Evolutionary conservation across 768 basidiomycete genomes (phyloP).

Genomic region (Boletus huronensis): DNA sequence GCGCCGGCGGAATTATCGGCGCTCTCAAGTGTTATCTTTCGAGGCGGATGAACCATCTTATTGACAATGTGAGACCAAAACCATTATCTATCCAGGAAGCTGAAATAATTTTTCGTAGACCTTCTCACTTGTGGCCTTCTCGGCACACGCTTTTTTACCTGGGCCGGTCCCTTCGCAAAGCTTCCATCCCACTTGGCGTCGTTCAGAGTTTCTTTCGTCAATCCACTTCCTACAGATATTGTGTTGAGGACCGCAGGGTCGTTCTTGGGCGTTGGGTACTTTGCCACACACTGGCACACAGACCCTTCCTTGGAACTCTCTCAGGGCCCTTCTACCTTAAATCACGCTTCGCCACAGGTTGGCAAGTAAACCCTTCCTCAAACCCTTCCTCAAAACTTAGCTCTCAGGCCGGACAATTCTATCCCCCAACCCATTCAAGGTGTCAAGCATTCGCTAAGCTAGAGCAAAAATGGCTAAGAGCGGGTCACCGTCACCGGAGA

Average conservation of each 20-base stretch:
- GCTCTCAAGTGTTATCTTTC: neutral
- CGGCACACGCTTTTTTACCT: neutral
- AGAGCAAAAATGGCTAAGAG: neutral
- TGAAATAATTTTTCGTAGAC: neutral
- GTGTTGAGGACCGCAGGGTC: neutral
- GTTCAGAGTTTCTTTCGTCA: neutral
- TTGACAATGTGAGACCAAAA: neutral
- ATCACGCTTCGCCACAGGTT: neutral
- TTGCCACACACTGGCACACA: no score
- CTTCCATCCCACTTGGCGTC: neutral
- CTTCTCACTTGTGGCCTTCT: neutral
- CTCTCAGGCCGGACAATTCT: neutral
- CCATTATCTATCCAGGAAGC: neutral
- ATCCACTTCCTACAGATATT: neutral
- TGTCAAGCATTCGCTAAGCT: neutral
- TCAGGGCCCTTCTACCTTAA: slow-evolving; percentile 2
- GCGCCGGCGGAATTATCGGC: neutral
- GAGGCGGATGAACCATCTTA: neutral
- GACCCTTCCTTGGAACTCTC: neutral
- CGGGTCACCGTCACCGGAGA: slow-evolving; percentile 6
- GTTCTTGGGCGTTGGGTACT: neutral
- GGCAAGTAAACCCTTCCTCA: neutral
- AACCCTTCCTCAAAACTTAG: neutral
- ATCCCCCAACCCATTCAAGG: neutral
- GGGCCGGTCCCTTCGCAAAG: no score